These are phyloP conservation scores for Calendula officinalis DNA, from an alignment of 129 eudicot species.

Conservation along the genomic window DNA sequence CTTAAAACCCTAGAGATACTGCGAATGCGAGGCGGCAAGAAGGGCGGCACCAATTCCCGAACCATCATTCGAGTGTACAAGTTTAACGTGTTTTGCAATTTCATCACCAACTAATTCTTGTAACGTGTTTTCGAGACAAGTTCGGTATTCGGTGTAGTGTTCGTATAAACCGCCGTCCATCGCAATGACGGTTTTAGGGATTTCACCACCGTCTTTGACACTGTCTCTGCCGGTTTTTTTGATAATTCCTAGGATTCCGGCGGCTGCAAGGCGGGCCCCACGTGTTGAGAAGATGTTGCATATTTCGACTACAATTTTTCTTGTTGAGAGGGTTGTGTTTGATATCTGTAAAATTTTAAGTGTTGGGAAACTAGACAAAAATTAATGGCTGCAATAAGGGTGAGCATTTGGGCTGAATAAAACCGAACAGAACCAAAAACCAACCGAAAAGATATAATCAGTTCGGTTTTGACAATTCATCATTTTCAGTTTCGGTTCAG, in stretches of 20 bases:
- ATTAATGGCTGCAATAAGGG: too few species aligned
- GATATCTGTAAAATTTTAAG: slow-evolving; percentile 41
- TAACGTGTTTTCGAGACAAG: slow-evolving; percentile 68
- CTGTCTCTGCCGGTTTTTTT: slow-evolving; percentile 73
- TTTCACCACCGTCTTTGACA: slow-evolving; percentile 34
- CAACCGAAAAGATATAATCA: too few species aligned
- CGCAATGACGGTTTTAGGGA: slow-evolving; percentile 61
- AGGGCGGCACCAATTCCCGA: slow-evolving; percentile 96
- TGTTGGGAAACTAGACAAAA: neutral
- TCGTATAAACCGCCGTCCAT: slow-evolving; percentile 93
- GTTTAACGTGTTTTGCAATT: slow-evolving; percentile 30
- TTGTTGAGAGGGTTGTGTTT: slow-evolving; percentile 45
- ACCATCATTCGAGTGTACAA: slow-evolving; percentile 76
- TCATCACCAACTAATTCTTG: slow-evolving; percentile 62
- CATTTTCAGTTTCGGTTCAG: too few species aligned
- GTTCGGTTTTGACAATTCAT: too few species aligned
- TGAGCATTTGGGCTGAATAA: too few species aligned
- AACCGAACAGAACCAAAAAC: too few species aligned
- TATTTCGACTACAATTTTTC: slow-evolving; percentile 65
- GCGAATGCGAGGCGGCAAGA: slow-evolving; percentile 90
- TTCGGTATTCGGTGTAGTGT: slow-evolving; percentile 70
- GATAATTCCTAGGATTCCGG: slow-evolving; percentile 71
- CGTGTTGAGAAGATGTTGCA: slow-evolving; percentile 77
- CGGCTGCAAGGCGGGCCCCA: slow-evolving; percentile 84
- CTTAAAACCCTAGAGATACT: slow-evolving; percentile 34